Evolutionary conservation across 108 stramenopile genomes (phyloP), one percentile per base, ranked within the genome.

Genomic region (Pinguiococcus pyrenoidosus): DNA sequence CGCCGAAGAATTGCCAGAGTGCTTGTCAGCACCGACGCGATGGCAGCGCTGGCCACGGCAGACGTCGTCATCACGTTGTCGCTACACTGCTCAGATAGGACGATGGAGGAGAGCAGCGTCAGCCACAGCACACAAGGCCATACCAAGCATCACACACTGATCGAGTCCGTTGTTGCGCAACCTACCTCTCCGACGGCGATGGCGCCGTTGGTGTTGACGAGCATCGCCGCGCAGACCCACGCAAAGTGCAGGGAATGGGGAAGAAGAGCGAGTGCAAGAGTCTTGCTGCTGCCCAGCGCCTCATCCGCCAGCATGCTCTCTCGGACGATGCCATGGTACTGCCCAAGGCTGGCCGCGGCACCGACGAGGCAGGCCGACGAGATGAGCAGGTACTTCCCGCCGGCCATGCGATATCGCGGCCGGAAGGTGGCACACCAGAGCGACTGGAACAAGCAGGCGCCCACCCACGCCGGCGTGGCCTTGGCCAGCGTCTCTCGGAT

Each of bases 151-250:
- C 8, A 8, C 30, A 4, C 8, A 32, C 30, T 8, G 8, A 4
- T 7, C 4, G 6, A 7, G 30, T 32, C 30, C 30, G 8, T 4
- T 8, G 30, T 32, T 30, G 16, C 4, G 61, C 61, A 29, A 62
- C 22, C 24, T 12, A 54, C n/a, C n/a, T n/a, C n/a, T n/a, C n/a
- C n/a, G n/a, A n/a, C n/a, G n/a, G n/a, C n/a, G n/a, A n/a, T n/a
- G n/a, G n/a, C n/a, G 13, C 52, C 52, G 37, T 62, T 62, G 29
- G 38, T 23, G 33, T 62, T 62, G 22, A 54, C 61, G 14, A 62
- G 52, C 39, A 52, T 24, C 12, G 61, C 61, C 24, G 41, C 41
- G 21, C 52, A 36, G 32, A 62, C 37, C 61, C 61, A 62, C 12
- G 52, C 61, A 37, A 62, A 62, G 35, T 62, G 52, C 21, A 62